phyloP scores from a whole-genome alignment of 441 rosid species.

The Omphalea diandra region DNA sequence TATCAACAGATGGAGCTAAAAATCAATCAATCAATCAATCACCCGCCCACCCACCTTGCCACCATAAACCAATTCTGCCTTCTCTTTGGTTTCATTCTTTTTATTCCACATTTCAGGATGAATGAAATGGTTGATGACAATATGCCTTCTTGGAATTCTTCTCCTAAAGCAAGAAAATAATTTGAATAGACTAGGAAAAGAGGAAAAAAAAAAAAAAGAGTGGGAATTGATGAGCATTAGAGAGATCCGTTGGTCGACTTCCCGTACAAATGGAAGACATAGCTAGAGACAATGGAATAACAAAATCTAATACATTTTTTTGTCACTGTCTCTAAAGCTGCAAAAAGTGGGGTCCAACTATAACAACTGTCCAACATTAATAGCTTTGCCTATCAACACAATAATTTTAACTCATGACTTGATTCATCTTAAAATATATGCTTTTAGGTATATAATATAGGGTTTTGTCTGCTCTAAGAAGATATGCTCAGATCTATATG shows the following conservation, averaged over 20 bases:
- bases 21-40: too few species aligned
- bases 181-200: conserved; percentile 22
- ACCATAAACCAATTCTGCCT: conserved; percentile 32
- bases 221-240: conserved; percentile 44
- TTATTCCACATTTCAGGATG: conserved; percentile 39
- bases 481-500: conserved; percentile 74
- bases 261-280: conserved; percentile 37
- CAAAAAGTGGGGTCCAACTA: conserved; percentile 40
- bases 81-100: conserved; percentile 22
- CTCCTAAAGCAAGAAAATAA: conserved; percentile 35
- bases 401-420: conserved; percentile 46
- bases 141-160: conserved; percentile 50
- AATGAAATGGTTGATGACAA: conserved; percentile 42
- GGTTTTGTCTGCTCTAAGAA: conserved; percentile 55
- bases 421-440: conserved; percentile 57
- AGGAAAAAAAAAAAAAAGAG: conserved; percentile 22
- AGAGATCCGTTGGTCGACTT: conserved; percentile 42
- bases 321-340: conserved; percentile 40
- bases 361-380: conserved; percentile 57
- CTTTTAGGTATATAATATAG: conserved; percentile 45
- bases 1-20: conserved; percentile 28
- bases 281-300: conserved; percentile 43
- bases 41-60: conserved; percentile 45
- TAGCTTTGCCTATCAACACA: conserved; percentile 34
- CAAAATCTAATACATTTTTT: conserved; percentile 38